These are phyloP conservation scores for Hanseniaspora guilliermondii DNA, from an alignment of 805 yeast species.

Conservation along the genomic window DNA sequence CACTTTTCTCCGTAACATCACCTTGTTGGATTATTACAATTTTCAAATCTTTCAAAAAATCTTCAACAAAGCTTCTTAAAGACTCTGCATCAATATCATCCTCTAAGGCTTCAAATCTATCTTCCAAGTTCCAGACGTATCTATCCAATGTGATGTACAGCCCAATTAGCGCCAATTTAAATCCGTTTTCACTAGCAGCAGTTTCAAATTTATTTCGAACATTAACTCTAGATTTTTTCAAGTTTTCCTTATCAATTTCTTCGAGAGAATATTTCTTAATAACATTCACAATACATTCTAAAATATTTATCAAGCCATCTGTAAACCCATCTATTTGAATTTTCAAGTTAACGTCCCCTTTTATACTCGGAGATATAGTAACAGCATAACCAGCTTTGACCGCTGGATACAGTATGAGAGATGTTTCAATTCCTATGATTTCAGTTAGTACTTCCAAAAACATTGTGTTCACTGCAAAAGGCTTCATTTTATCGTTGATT, in stretches of 20 bases:
- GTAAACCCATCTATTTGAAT: slow-evolving; percentile 45
- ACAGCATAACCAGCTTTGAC: slow-evolving; percentile 46
- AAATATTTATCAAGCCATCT: slow-evolving; percentile 29
- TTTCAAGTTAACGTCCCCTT: slow-evolving; percentile 42
- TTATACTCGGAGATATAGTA: slow-evolving; percentile 42
- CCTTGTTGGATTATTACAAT: slow-evolving; percentile 41
- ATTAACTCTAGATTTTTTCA: slow-evolving; percentile 37
- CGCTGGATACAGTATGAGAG: slow-evolving; percentile 38
- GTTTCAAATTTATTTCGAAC: slow-evolving; percentile 38
- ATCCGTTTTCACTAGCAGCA: slow-evolving; percentile 34
- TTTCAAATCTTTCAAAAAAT: slow-evolving; percentile 25
- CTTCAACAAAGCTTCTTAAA: slow-evolving; percentile 25
- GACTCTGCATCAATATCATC: slow-evolving; percentile 35
- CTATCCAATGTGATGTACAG: slow-evolving; percentile 44
- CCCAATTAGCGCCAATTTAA: slow-evolving; percentile 39
- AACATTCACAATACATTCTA: slow-evolving; percentile 23
- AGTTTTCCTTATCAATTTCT: slow-evolving; percentile 24
- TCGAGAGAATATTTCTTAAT: background rate
- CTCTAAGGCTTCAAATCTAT: slow-evolving; percentile 39
- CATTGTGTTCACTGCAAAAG: slow-evolving; percentile 33
- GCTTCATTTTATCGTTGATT: slow-evolving; percentile 22
- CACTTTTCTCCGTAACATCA: slow-evolving; percentile 26
- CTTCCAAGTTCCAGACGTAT: slow-evolving; percentile 41
- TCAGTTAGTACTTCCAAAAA: slow-evolving; percentile 44
- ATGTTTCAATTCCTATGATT: slow-evolving; percentile 32